A percentile compares a stretch with the other conserved stretches of the same genome.
These are phyloP conservation scores for Dissoconium aciculare DNA, from an alignment of 2,329 filamentous ascomycete species.

Conservation along the genomic window DNA sequence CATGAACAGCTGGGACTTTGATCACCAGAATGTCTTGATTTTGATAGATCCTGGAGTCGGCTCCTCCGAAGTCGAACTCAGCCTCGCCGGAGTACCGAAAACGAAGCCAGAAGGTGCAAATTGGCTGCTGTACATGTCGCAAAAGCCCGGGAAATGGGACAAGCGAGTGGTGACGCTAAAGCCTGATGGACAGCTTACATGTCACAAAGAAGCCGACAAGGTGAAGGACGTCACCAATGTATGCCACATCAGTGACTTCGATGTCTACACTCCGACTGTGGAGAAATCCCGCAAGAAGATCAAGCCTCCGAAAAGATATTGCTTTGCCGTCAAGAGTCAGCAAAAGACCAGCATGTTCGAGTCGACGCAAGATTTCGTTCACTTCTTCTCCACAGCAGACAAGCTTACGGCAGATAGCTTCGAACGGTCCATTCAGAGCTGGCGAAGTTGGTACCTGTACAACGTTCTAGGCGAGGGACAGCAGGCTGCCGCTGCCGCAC, in stretches of 20 bases:
- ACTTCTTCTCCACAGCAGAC: slow-evolving; percentile 80
- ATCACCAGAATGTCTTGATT: slow-evolving; percentile 59
- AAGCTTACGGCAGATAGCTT: slow-evolving; percentile 50
- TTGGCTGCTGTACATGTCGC: slow-evolving; percentile 65
- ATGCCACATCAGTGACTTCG: slow-evolving; percentile 82
- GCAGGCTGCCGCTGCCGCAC: slow-evolving; percentile 21
- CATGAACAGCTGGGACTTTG: slow-evolving; percentile 82
- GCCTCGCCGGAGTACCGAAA: slow-evolving; percentile 47
- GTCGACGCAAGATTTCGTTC: slow-evolving; percentile 71
- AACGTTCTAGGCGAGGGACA: slow-evolving; percentile 49
- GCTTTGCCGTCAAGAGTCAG: slow-evolving; percentile 82
- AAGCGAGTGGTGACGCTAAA: slow-evolving; percentile 68
- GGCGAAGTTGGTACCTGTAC: slow-evolving; percentile 86
- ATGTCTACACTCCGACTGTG: slow-evolving; percentile 67
- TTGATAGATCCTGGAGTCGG: slow-evolving; percentile 44
- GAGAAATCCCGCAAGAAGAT: slow-evolving; percentile 54
- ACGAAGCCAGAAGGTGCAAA: slow-evolving; percentile 51
- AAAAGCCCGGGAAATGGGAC: slow-evolving; percentile 71
- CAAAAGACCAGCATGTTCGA: slow-evolving; percentile 75
- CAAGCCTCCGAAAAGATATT: slow-evolving; percentile 70
- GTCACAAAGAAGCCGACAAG: slow-evolving; percentile 54
- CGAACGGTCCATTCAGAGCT: slow-evolving; percentile 55
- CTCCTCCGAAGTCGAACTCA: slow-evolving; percentile 44
- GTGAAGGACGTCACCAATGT: slow-evolving; percentile 55
- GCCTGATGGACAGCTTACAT: slow-evolving; percentile 53